phyloP scores from a whole-genome alignment of 495 filamentous ascomycete genomes.

The Pseudomonodictys pantanalensis region DNA sequence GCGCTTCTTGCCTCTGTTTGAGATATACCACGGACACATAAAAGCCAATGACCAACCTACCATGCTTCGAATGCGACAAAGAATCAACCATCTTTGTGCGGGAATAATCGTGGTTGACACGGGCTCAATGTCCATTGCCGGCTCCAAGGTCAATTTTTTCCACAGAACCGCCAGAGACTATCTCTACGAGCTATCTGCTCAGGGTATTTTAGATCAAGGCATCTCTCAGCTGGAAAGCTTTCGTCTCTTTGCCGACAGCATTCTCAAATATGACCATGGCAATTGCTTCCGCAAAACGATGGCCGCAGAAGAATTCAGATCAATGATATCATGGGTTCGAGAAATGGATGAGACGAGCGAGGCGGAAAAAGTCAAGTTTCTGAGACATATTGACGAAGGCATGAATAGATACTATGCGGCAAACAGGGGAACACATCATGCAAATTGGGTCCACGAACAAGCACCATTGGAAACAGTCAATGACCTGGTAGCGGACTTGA shows the following conservation, averaged over 20 bases:
- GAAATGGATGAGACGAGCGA: not conserved
- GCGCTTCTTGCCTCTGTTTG: not conserved
- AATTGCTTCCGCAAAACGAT: not conserved
- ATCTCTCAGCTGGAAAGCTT: not conserved
- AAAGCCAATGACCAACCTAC: not conserved
- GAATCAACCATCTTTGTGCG: not conserved
- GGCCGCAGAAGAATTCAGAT: not conserved
- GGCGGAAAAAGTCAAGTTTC: not conserved
- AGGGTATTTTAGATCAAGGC: not conserved
- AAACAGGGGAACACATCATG: not conserved
- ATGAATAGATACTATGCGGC: not conserved
- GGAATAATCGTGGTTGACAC: not conserved
- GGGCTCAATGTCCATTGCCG: not conserved
- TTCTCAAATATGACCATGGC: not conserved
- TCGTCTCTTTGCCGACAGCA: not conserved
- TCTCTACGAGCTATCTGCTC: not conserved
- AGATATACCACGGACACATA: not conserved
- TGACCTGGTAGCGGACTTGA: not conserved
- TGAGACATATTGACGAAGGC: not conserved
- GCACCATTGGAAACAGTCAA: not conserved
- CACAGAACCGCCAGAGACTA: not conserved
- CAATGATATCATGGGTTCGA: not conserved
- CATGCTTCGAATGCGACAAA: not conserved
- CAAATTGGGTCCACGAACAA: not conserved
- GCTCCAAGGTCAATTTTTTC: not conserved